Conservation (phyloP, 1,284 basidiomycete genomes). For the Trichosporon asahii region DNA sequence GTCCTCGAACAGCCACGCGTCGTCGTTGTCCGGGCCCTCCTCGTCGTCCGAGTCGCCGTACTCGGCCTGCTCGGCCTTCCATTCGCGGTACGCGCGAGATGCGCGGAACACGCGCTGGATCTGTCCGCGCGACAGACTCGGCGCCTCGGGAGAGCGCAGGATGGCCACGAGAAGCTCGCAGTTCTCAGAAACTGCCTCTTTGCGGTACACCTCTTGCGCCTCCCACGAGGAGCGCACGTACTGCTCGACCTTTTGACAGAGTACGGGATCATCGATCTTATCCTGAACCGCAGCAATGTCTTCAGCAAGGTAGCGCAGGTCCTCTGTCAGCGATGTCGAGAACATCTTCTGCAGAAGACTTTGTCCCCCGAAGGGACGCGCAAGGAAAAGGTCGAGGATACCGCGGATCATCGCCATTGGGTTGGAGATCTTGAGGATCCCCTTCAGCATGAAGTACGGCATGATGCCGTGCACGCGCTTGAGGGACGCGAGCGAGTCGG, state of each 20-base stretch:
- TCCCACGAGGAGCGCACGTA: constrained; percentile 84
- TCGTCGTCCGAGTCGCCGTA: constrained; percentile 84
- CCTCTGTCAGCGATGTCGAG: constrained; percentile 83
- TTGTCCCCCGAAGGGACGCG: constrained; percentile 90
- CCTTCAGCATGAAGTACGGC: constrained; percentile 96
- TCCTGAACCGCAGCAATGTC: constrained; percentile 81
- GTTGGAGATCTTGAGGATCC: constrained; percentile 88
- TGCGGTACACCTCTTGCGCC: constrained; percentile 75
- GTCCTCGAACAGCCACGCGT: constrained; percentile 93
- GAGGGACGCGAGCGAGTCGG: constrained; percentile 78
- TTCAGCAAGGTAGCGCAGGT: constrained; percentile 75
- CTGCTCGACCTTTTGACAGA: constrained; percentile 82
- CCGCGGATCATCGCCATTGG: constrained; percentile 93
- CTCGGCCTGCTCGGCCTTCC: constrained; percentile 62
- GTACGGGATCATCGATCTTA: constrained; percentile 80
- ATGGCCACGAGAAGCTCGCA: constrained; percentile 78
- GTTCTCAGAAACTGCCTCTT: constrained; percentile 71
- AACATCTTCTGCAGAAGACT: constrained; percentile 91
- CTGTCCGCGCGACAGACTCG: constrained; percentile 67
- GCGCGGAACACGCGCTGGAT: constrained; percentile 73
- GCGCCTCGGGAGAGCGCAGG: constrained; percentile 74
- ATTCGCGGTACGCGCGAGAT: constrained; percentile 70
- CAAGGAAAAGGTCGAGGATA: constrained; percentile 93
- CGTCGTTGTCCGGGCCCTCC: constrained; percentile 83
- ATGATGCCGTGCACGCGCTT: constrained; percentile 94